These are phyloP conservation scores for Helotiales sp. DNA, from an alignment of 2,329 filamentous ascomycete genomes.

Conservation along the genomic window DNA sequence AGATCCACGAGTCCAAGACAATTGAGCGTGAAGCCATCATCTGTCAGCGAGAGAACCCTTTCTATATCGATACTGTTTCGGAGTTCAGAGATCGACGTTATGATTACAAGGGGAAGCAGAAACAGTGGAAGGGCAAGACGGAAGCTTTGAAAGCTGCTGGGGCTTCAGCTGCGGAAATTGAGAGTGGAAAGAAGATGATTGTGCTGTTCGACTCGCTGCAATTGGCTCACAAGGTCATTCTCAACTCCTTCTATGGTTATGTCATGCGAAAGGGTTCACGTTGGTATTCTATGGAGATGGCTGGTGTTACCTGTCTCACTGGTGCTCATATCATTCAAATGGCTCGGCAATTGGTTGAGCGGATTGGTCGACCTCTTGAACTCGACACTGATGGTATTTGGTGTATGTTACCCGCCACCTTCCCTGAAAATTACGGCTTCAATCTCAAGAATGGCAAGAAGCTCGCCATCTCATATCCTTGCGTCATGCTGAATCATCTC, in stretches of 20 bases:
- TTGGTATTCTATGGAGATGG: constrained; percentile 99
- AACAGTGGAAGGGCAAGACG: constrained; percentile 98
- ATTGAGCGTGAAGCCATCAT: constrained; percentile 96
- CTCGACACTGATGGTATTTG: constrained; percentile 99
- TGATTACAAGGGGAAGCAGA: constrained; percentile 97
- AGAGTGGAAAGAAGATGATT: constrained; percentile 98
- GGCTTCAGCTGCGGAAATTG: constrained; percentile 76
- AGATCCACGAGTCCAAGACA: constrained; percentile 93
- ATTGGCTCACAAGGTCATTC: constrained; percentile 96
- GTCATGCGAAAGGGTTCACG: constrained; percentile 99
- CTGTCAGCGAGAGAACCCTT: constrained; percentile 96
- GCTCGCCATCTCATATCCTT: constrained; percentile 93
- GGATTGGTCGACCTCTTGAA: constrained; percentile 89
- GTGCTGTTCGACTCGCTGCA: constrained; percentile 94
- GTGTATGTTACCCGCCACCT: constrained; percentile 97
- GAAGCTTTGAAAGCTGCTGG: constrained; percentile 84
- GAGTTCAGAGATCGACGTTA: constrained; percentile 97
- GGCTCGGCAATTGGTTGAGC: constrained; percentile 89
- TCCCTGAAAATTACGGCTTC: constrained; percentile 95
- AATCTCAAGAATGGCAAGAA: constrained; percentile 97
- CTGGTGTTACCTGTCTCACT: constrained; percentile 95
- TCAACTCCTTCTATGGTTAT: constrained; percentile 99
- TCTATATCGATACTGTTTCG: constrained; percentile 95
- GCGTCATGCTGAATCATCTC: constrained; percentile 98
- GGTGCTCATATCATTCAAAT: constrained; percentile 97